Conservation (phyloP, 1,284 basidiomycete species). For the Cystobasidium slooffiae region DNA sequence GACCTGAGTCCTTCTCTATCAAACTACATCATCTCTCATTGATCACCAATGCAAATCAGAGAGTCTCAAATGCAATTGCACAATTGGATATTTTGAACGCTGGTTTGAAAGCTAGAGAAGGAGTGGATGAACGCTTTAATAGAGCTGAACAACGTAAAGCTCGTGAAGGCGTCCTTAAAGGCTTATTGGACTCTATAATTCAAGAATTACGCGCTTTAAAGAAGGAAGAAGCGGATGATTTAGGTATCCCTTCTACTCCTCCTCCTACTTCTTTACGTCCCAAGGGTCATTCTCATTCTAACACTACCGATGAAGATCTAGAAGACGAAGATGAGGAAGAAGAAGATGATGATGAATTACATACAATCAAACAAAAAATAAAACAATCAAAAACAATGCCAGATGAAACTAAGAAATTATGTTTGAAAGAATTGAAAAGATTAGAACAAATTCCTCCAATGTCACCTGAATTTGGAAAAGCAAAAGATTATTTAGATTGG, state of each 20-base stretch:
- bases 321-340: conserved; percentile 44
- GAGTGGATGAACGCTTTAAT: conserved; percentile 46
- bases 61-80: conserved; percentile 44
- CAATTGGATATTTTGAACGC: conserved; percentile 41
- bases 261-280: not conserved
- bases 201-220: conserved; percentile 51
- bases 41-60: conserved; percentile 9
- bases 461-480: conserved; percentile 52
- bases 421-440: conserved; percentile 52
- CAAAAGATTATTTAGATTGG: conserved; percentile 52
- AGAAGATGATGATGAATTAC: conserved; percentile 50
- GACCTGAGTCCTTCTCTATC: conserved; percentile 21
- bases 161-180: conserved; percentile 47
- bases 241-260: conserved; percentile 6
- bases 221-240: conserved; percentile 11
- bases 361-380: conserved; percentile 48
- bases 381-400: conserved; percentile 48
- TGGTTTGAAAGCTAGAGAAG: conserved; percentile 40
- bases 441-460: conserved; percentile 52
- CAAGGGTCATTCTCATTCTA: conserved; percentile 1
- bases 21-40: conserved; percentile 32
- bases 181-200: conserved; percentile 49
- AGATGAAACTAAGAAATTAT: conserved; percentile 50
- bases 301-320: not conserved
- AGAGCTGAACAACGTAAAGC: conserved; percentile 41